Base-by-base conservation (phyloP, 257 asterid species). In the Solanum clarkiae region DNA sequence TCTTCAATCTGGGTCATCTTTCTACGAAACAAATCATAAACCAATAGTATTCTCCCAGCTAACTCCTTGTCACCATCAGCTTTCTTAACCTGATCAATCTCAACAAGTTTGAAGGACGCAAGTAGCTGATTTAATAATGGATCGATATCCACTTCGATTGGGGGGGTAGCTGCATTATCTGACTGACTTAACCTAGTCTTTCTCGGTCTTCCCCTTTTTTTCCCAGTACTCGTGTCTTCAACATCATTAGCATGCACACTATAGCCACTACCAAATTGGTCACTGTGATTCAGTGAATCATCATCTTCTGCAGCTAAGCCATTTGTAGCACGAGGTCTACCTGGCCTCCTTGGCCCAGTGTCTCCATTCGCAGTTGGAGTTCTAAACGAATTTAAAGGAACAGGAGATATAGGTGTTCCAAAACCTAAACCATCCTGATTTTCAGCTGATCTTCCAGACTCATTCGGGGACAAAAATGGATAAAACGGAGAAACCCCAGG, bases 401-500 rank as follows among this genome's bases (percentile, higher is more conserved):
- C 90, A 0, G 99, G 98, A 36, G 93, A 92, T 80, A 92, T 88
- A 32, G 85, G 87, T 80, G 85, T 77, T 71, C 84, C 86, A 17
- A 85, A 85, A 71, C 90, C 89, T 80, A 86, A 86, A 80, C 89
- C 81, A 59, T 81, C 88, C 10, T 87, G 86, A 51, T 77, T 77
- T 60, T 86, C 92, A 82, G 75, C 86, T 55, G 89, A 81, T 40
- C 82, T 83, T 42, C 81, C 88, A 24, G 89, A 74, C 6, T 79
- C 57, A 14, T 89, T 74, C 32, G 90, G 92, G 22, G 84, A 87
- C 16, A 91, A 79, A 83, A 96, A 94, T 0, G 99, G 99, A 90
- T 90, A 96, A 90, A 96, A 89, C 13, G 99, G 99, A 60, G 94
- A 93, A 79, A 95, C 90, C 11, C 98, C 99, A 6, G 95, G 87